Conservation (phyloP, 164 flowering plant genomes). For the Hamamelis virginiana region DNA sequence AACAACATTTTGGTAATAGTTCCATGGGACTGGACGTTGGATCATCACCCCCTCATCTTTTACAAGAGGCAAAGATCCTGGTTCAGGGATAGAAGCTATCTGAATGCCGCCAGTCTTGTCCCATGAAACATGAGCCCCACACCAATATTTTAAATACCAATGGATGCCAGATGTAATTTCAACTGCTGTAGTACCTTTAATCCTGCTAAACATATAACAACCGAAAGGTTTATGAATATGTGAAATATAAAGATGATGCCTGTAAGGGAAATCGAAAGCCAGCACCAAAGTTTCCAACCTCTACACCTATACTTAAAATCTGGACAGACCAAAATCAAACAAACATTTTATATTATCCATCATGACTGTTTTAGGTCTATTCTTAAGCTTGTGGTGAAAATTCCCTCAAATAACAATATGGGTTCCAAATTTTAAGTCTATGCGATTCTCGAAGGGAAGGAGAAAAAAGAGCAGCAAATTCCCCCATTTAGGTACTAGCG, state of each 20-base stretch:
- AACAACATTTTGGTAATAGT: conserved; percentile 95
- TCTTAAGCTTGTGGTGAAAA: neutral
- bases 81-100: conserved; percentile 69
- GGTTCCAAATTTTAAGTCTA: neutral
- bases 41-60: conserved; percentile 57
- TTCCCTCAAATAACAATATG: neutral
- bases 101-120: conserved; percentile 94
- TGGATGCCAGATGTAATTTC: conserved; percentile 87
- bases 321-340: neutral
- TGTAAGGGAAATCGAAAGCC: neutral
- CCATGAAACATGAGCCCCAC: conserved; percentile 97
- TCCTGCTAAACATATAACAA: conserved; percentile 36
- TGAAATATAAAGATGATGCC: neutral
- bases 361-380: neutral
- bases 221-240: neutral
- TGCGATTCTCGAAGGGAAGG: neutral
- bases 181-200: conserved; percentile 82
- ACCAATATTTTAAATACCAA: conserved; percentile 89
- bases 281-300: neutral
- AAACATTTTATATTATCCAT: neutral
- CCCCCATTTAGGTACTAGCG: neutral
- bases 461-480: neutral
- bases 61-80: conserved; percentile 72
- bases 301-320: neutral
- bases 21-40: conserved; percentile 90